Percentiles rank a stretch among this genome's conserved stretches.
These are phyloP conservation scores for Colletotrichum sp. DNA, from an alignment of 2,329 filamentous ascomycete species.

Conservation along the genomic window DNA sequence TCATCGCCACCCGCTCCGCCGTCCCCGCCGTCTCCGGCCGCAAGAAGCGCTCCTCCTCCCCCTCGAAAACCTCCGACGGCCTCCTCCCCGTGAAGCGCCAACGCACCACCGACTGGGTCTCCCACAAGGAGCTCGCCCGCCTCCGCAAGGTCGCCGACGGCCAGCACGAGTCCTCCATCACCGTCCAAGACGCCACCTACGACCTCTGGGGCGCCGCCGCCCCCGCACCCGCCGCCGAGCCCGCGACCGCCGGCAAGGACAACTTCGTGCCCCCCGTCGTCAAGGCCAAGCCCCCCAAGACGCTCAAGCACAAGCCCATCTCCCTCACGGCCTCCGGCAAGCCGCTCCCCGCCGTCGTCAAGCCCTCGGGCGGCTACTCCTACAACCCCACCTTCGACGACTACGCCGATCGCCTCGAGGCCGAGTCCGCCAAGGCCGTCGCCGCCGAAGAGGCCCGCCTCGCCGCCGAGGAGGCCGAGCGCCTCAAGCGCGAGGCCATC, in stretches of 20 bases:
- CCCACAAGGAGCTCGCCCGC: conserved; percentile 81
- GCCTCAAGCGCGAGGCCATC: conserved; percentile 69
- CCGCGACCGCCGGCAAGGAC: conserved; percentile 32
- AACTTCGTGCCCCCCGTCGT: conserved; percentile 72
- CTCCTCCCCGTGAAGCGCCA: conserved; percentile 76
- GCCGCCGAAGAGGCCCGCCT: conserved; percentile 79
- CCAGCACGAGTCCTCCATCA: conserved; percentile 59
- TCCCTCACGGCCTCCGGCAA: conserved; percentile 86
- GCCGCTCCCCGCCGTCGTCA: conserved; percentile 75
- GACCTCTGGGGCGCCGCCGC: conserved; percentile 75
- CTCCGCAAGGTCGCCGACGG: conserved; percentile 82
- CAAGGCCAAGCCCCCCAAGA: conserved; percentile 73
- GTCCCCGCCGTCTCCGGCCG: conserved; percentile 79
- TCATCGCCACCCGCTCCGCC: conserved; percentile 82
- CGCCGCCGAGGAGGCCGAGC: conserved; percentile 69
- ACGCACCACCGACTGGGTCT: conserved; percentile 79
- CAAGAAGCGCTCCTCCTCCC: conserved; percentile 62
- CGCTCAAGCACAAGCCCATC: conserved; percentile 77
- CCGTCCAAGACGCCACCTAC: conserved; percentile 67
- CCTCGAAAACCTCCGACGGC: conserved; percentile 74
- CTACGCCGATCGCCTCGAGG: conserved; percentile 77
- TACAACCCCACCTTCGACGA: conserved; percentile 92
- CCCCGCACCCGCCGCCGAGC: conserved; percentile 35
- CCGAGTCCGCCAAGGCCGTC: conserved; percentile 80
- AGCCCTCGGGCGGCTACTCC: conserved; percentile 81